Evolutionary conservation across 176 grass and related monocot species (phyloP).

Genomic region (Aegilops tauschii): DNA sequence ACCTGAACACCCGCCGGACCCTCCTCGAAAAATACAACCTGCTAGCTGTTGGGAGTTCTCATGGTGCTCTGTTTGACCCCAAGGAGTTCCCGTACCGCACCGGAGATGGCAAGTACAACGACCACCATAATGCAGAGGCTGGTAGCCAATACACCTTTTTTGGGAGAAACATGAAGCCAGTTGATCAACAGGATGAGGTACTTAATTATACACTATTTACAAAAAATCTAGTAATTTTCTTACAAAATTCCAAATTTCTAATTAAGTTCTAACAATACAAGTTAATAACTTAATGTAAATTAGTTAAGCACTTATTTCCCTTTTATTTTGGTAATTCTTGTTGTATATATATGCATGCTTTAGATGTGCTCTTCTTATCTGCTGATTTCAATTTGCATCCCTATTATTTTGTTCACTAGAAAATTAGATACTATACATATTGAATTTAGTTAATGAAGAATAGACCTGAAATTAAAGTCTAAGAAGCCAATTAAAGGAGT

Average conservation of each 20-base stretch:
- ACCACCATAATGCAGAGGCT: slow-evolving; percentile 44
- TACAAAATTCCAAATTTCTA: background rate
- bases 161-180: slow-evolving; percentile 56
- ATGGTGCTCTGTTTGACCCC: slow-evolving; percentile 27
- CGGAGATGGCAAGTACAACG: slow-evolving; percentile 48
- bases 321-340: slow-evolving; percentile 31
- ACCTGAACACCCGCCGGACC: slow-evolving; percentile 39
- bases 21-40: slow-evolving; percentile 53
- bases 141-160: slow-evolving; percentile 52
- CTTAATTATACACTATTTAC: slow-evolving; percentile 1
- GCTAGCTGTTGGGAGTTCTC: slow-evolving; percentile 32
- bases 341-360: background rate
- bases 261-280: slow-evolving; percentile 9
- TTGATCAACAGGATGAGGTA: slow-evolving; percentile 44
- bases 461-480: slow-evolving; percentile 27
- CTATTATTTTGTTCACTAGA: slow-evolving; percentile 16
- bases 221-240: background rate
- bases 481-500: slow-evolving; percentile 21
- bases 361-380: background rate
- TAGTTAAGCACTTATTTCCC: slow-evolving; percentile 15
- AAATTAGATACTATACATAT: background rate
- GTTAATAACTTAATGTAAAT: slow-evolving; percentile 18
- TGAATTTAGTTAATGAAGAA: slow-evolving; percentile 23
- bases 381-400: slow-evolving; percentile 19
- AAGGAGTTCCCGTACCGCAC: slow-evolving; percentile 41